Conservation (phyloP, 1,284 basidiomycete genomes). For the Boletus sp. region DNA sequence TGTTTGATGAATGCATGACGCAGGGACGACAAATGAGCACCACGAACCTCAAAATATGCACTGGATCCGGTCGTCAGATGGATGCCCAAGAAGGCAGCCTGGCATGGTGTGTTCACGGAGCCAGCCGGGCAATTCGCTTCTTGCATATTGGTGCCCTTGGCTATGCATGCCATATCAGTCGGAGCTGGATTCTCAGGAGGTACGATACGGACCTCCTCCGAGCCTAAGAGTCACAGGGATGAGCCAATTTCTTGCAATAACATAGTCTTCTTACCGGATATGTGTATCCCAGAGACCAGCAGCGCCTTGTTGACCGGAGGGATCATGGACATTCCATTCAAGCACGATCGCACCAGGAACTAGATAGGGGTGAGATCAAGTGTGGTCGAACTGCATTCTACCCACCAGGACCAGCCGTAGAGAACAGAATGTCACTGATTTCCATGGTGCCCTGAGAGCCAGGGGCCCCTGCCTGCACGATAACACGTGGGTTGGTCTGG, state of each 20-base stretch:
- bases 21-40: background rate
- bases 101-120: conserved; percentile 41
- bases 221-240: conserved; percentile 20
- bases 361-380: conserved; percentile 11
- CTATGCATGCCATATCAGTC: conserved; percentile 24
- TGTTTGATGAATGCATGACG: background rate
- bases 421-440: conserved; percentile 54
- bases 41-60: conserved; percentile 50
- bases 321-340: conserved; percentile 62
- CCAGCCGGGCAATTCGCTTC: conserved; percentile 41
- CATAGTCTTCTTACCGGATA: conserved; percentile 25
- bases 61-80: conserved; percentile 55
- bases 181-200: background rate
- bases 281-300: conserved; percentile 65
- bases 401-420: conserved; percentile 48
- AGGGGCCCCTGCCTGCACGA: conserved; percentile 46
- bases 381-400: background rate
- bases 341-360: conserved; percentile 59
- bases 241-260: background rate
- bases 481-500: conserved; percentile 45
- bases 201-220: conserved; percentile 37
- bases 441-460: conserved; percentile 47
- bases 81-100: conserved; percentile 54
- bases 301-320: conserved; percentile 50
- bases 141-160: conserved; percentile 49